phyloP scores from a whole-genome alignment of 1,139 yeast genomes.

The Kluyveromyces marxianus region DNA sequence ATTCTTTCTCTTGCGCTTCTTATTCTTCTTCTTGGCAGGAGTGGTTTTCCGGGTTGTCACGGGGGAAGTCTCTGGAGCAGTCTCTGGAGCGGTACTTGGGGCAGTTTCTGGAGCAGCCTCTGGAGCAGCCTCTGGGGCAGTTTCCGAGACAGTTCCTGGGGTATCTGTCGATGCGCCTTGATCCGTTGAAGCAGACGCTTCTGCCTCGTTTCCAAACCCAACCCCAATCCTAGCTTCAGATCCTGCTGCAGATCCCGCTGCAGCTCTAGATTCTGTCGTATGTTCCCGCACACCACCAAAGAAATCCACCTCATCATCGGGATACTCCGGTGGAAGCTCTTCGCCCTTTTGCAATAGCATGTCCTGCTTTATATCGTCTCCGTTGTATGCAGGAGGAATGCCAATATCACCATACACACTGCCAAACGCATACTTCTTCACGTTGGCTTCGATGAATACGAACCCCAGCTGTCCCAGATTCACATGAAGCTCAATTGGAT shows the following conservation, averaged over 20 bases:
- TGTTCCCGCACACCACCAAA: slow-evolving; percentile 37
- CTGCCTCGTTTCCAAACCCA: neutral
- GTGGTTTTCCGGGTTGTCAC: neutral
- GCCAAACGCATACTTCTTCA: slow-evolving; percentile 85
- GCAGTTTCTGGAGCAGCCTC: neutral
- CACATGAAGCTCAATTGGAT: slow-evolving; percentile 50
- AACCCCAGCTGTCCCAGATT: slow-evolving; percentile 89
- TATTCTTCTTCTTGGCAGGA: neutral
- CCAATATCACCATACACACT: slow-evolving; percentile 64
- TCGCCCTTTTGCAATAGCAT: slow-evolving; percentile 64
- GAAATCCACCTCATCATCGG: slow-evolving; percentile 55
- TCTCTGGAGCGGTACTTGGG: neutral
- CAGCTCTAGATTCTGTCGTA: neutral
- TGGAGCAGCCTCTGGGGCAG: neutral
- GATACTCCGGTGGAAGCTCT: slow-evolving; percentile 62
- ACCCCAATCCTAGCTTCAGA: neutral
- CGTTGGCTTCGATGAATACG: slow-evolving; percentile 90
- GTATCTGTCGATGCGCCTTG: neutral
- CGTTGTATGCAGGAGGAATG: slow-evolving; percentile 68
- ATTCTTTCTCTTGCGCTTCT: neutral
- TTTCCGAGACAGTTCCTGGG: no score
- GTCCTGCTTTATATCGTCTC: slow-evolving; percentile 44
- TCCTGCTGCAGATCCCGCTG: neutral
- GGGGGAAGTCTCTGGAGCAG: neutral
- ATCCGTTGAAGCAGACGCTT: neutral